phyloP scores from a whole-genome alignment of 805 yeast genomes.

The Millerozyma miso region DNA sequence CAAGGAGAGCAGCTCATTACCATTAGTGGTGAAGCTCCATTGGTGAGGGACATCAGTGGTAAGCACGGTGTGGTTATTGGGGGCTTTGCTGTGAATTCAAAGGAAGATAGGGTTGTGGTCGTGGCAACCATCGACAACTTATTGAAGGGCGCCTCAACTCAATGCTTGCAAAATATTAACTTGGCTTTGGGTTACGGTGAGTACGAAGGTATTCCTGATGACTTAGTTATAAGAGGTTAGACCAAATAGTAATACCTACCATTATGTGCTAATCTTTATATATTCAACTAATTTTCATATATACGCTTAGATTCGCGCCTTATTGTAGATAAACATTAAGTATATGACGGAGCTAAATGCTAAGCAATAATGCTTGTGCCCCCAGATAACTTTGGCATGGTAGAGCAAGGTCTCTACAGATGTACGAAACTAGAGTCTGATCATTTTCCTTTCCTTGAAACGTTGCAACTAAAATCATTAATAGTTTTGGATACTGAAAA shows the following conservation, averaged over 20 bases:
- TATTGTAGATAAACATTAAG: constrained; percentile 1
- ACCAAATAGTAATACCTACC: background rate
- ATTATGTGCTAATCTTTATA: no score
- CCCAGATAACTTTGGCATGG: constrained; percentile 89
- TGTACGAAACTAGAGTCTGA: constrained; percentile 76
- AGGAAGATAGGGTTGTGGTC: constrained; percentile 84
- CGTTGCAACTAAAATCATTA: constrained; percentile 64
- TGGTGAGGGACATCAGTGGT: constrained; percentile 86
- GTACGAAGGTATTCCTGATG: constrained; percentile 89
- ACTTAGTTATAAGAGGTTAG: constrained; percentile 49
- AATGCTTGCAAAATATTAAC: constrained; percentile 94
- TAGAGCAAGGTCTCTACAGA: constrained; percentile 79
- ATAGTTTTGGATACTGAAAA: constrained; percentile 79
- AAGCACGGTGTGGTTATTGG: constrained; percentile 95
- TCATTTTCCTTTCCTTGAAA: constrained; percentile 72
- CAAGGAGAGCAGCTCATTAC: constrained; percentile 81
- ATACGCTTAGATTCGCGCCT: background rate
- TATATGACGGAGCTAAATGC: background rate
- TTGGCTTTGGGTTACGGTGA: constrained; percentile 86
- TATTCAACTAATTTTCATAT: background rate
- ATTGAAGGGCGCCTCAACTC: constrained; percentile 98
- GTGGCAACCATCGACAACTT: constrained; percentile 95
- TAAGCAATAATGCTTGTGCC: constrained; percentile 66
- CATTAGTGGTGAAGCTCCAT: constrained; percentile 87
- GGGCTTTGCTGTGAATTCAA: constrained; percentile 89